These are phyloP conservation scores for Colletotrichum sp. DNA, from an alignment of 2,329 filamentous ascomycete genomes.

Conservation along the genomic window DNA sequence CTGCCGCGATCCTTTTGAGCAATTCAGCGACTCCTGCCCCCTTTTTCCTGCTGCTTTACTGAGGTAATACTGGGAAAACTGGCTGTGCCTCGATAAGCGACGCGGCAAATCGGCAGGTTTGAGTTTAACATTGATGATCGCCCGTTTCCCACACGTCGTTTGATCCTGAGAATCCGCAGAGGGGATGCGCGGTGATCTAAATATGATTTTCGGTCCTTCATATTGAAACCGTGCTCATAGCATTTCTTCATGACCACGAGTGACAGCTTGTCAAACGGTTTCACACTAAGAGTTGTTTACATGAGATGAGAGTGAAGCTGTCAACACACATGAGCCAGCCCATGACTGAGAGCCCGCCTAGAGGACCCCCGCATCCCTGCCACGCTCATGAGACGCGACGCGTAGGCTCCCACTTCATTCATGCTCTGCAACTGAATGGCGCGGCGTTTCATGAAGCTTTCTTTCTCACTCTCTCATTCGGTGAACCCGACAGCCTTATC, in stretches of 20 bases:
- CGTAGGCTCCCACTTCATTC: neutral
- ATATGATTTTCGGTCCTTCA: neutral
- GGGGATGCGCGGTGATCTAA: neutral
- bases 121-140: neutral
- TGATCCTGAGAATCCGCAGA: neutral
- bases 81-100: neutral
- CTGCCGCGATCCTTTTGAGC: neutral
- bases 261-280: neutral
- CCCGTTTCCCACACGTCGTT: neutral
- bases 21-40: neutral
- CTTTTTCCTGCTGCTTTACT: neutral
- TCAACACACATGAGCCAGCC: neutral
- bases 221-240: neutral
- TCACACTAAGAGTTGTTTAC: neutral
- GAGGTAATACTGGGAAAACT: neutral
- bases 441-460: neutral
- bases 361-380: neutral
- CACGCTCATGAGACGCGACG: neutral
- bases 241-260: neutral
- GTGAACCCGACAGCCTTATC: neutral
- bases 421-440: neutral
- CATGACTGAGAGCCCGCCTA: neutral
- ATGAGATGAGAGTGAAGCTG: neutral
- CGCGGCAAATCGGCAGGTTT: neutral
- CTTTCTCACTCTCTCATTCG: neutral